Conservation (phyloP, 1,284 basidiomycete species). For the Microbotryum silenes-acaulis region DNA sequence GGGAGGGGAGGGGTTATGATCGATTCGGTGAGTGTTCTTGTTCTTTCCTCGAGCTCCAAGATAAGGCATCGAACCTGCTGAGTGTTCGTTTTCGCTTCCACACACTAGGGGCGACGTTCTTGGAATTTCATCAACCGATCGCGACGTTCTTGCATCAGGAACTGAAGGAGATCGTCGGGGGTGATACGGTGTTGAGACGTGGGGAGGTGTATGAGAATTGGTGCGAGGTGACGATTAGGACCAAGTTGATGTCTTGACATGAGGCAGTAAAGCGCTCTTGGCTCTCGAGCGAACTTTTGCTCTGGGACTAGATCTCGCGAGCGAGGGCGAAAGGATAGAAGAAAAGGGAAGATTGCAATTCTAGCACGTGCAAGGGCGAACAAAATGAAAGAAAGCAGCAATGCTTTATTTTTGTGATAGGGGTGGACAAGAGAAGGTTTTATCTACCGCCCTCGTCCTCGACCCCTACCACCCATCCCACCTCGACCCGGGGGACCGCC, state of each 20-base stretch:
- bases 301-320: too few species aligned
- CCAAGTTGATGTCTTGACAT: too few species aligned
- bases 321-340: too few species aligned
- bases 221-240: slow-evolving; percentile 19
- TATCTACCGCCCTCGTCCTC: slow-evolving; percentile 17
- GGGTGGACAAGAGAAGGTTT: background rate
- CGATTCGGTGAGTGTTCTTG: background rate
- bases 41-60: too few species aligned
- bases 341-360: too few species aligned
- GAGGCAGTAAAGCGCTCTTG: too few species aligned
- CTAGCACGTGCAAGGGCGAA: too few species aligned
- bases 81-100: background rate
- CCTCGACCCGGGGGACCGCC: slow-evolving; percentile 14
- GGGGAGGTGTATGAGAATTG: slow-evolving; percentile 29
- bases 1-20: slow-evolving; percentile 8
- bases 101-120: slow-evolving; percentile 17
- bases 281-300: too few species aligned
- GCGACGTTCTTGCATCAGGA: slow-evolving; percentile 17
- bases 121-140: slow-evolving; percentile 30
- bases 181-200: slow-evolving; percentile 16
- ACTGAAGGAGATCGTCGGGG: background rate
- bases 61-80: too few species aligned
- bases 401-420: too few species aligned
- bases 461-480: slow-evolving; percentile 14
- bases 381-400: too few species aligned